Conservation (phyloP, 106 monocot species). For the Amphibolis antarctica region DNA sequence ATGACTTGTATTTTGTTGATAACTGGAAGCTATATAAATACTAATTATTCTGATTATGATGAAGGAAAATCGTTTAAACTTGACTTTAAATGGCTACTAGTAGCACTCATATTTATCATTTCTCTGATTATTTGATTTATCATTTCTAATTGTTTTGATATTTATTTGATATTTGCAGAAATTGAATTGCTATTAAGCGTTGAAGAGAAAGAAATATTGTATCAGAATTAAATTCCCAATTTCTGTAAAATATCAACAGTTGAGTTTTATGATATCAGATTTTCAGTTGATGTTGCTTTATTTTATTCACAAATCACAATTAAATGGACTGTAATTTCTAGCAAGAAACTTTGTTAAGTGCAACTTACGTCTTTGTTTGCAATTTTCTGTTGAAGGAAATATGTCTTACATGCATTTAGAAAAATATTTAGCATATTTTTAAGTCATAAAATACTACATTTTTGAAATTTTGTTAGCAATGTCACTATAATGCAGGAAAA, state of each 20-base stretch:
- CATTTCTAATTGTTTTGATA: not conserved
- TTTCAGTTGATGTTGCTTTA: not conserved
- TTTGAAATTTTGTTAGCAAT: not conserved
- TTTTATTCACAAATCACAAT: not conserved
- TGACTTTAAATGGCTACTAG: not conserved
- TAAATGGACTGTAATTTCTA: not conserved
- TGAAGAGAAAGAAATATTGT: conserved; percentile 67
- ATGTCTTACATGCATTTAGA: no score
- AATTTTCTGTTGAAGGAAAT: conserved; percentile 1
- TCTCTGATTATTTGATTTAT: not conserved
- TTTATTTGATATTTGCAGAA: conserved; percentile 31
- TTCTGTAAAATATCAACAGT: conserved; percentile 76
- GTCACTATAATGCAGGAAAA: conserved; percentile 42
- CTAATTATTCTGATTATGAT: not conserved
- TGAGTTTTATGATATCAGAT: conserved; percentile 16
- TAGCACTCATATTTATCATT: not conserved
- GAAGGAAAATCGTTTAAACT: not conserved
- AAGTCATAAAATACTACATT: not conserved
- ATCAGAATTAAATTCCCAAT: conserved; percentile 40
- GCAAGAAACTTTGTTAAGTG: not conserved
- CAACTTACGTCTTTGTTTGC: not conserved
- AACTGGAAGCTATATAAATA: no score
- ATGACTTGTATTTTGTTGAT: no score
- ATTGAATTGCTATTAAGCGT: conserved; percentile 45
- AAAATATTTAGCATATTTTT: no score